A percentile compares a stretch with the other conserved stretches of the same genome.
These are phyloP conservation scores for Xylona heveae DNA, from an alignment of 495 filamentous ascomycete genomes.

Conservation along the genomic window DNA sequence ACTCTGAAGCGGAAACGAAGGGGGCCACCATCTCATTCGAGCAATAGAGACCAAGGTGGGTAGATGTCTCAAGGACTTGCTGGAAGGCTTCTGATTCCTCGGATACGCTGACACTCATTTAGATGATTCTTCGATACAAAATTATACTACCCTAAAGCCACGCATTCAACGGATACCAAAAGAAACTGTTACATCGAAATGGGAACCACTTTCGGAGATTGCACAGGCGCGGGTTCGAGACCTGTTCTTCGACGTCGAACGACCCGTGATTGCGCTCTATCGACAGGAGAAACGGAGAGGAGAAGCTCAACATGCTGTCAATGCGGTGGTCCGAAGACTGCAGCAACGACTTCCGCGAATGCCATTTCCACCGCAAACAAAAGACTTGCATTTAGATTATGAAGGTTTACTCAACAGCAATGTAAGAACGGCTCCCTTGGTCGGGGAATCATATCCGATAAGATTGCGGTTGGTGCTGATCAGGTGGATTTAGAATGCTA, in stretches of 20 bases:
- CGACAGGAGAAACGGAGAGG: slow-evolving; percentile 31
- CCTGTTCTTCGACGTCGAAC: slow-evolving; percentile 29
- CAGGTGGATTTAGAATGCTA: slow-evolving; percentile 17
- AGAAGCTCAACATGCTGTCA: slow-evolving; percentile 32
- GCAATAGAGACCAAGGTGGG: no score
- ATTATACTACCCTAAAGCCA: slow-evolving; percentile 27
- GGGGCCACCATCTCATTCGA: no score
- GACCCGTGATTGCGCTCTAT: slow-evolving; percentile 30
- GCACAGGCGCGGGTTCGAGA: slow-evolving; percentile 29
- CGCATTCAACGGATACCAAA: slow-evolving; percentile 30
- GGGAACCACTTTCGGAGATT: slow-evolving; percentile 29
- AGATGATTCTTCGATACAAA: no score
- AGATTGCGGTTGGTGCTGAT: not conserved
- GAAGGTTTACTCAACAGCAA: slow-evolving; percentile 36
- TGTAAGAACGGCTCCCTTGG: slow-evolving; percentile 12
- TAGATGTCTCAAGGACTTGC: no score
- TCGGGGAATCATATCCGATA: not conserved
- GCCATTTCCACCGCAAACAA: slow-evolving; percentile 36
- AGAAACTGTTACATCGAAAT: slow-evolving; percentile 33
- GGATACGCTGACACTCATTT: no score
- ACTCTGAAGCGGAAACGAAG: no score
- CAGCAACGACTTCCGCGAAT: slow-evolving; percentile 29
- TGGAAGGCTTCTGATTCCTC: no score
- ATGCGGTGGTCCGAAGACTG: slow-evolving; percentile 25
- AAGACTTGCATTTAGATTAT: slow-evolving; percentile 35